Percentiles rank a stretch among this genome's conserved stretches.
Evolutionary conservation across 345 rosid species (phyloP).

Genomic region (Linum lewisii): DNA sequence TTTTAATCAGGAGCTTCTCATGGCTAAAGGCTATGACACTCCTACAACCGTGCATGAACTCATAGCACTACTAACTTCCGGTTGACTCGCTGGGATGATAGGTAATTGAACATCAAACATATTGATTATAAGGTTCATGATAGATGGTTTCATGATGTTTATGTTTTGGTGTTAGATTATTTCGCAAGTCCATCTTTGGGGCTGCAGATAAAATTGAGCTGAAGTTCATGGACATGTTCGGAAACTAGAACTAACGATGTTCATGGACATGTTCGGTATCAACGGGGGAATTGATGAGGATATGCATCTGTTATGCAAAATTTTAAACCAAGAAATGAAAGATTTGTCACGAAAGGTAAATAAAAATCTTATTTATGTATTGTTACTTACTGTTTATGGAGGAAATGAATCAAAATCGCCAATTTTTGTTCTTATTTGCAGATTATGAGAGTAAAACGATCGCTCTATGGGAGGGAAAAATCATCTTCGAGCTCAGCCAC

Average conservation of each 20-base stretch:
- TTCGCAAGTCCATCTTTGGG: conserved; percentile 89
- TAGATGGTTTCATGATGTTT: neutral
- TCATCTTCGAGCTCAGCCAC: conserved; percentile 78
- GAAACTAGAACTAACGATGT: neutral
- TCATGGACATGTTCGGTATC: conserved; percentile 7
- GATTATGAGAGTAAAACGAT: conserved; percentile 98
- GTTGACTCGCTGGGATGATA: conserved; percentile 91
- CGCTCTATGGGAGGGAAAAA: conserved; percentile 93
- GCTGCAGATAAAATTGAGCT: conserved; percentile 92
- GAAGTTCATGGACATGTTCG: conserved; percentile 86
- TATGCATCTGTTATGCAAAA: conserved; percentile 61
- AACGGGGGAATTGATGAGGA: conserved; percentile 82
- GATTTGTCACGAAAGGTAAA: conserved; percentile 76
- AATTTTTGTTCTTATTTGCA: conserved; percentile 19
- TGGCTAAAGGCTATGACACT: conserved; percentile 66
- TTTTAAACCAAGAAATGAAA: conserved; percentile 89
- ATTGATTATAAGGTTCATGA: too few species aligned
- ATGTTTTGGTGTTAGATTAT: conserved; percentile 38
- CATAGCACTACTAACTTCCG: conserved; percentile 69
- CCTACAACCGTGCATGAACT: conserved; percentile 88
- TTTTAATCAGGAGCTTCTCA: conserved; percentile 61
- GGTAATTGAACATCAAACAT: conserved; percentile 25
- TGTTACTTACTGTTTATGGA: neutral
- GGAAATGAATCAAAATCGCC: neutral
- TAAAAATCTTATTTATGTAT: neutral